Evolutionary conservation across 2,329 filamentous ascomycete species (phyloP), one percentile per base, ranked within the genome.

Genomic region (Cucurbitaria berberidis): DNA sequence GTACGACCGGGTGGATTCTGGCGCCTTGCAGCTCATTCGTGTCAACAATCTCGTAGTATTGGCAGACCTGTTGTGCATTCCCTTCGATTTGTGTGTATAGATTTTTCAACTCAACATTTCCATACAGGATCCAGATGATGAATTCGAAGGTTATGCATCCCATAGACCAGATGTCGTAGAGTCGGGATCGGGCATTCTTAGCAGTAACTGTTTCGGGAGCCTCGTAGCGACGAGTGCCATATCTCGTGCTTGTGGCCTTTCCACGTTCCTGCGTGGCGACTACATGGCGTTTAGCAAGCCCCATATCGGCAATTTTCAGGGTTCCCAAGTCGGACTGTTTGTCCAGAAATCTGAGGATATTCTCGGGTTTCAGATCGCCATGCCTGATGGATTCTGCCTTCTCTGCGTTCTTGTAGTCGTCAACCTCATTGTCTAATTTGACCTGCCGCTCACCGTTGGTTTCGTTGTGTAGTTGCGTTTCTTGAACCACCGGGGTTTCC

Each of bases 101-200:
- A 30, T 13, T 5, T 11, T 30, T n/a, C 13, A 4, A 13, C 15
- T n/a, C 13, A 41, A 46, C 13, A 48, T 27, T 6, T 19, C 26
- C 2, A 24, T 65, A 62, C 0, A 69, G 22, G 0, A 69, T 13
- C 67, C 66, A 70, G 1, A 68, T 48, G 5, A 64, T 51, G 29
- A 60, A 64, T 35, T 70, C 64, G 1, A 69, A 43, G 5, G 43
- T 58, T n/a, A 70, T 61, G 45, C 67, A 70, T 6, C 67, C 67
- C 57, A 70, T 62, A 0, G 63, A 55, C 66, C 66, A 70, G 0
- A 67, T 30, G 16, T 69, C 65, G 26, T 59, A 66, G 0, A 59
- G 48, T 0, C 65, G 64, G 8, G 62, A 67, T 5, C 52, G 27
- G 10, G 9, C 26, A 4, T 19, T 43, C 4, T 18, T 2, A 10